Evolutionary conservation across 2,329 filamentous ascomycete species (phyloP).

Genomic region (Diaporthe sp.): DNA sequence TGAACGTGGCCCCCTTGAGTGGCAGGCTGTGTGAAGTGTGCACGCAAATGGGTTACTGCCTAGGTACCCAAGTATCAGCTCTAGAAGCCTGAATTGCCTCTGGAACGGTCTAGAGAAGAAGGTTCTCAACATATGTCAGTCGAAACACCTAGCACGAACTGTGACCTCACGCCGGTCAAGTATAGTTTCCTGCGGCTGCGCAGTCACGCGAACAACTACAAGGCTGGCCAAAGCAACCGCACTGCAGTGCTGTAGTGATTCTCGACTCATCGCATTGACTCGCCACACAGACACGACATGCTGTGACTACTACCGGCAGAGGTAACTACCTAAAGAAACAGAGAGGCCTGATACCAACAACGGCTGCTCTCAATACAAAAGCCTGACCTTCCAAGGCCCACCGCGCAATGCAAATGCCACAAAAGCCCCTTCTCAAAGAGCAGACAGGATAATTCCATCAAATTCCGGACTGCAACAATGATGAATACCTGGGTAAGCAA

Average conservation of each 20-base stretch:
- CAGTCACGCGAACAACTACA: not conserved
- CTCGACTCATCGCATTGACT: not conserved
- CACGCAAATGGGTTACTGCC: not conserved
- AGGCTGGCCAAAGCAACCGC: no score
- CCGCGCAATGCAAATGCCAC: conserved; percentile 13
- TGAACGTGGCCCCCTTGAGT: not conserved
- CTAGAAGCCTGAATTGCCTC: not conserved
- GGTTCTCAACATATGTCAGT: not conserved
- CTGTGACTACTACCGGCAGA: not conserved
- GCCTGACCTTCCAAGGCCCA: not conserved
- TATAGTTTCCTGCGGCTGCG: not conserved
- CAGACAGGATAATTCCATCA: conserved; percentile 17
- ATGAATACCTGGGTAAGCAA: not conserved
- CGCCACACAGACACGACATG: not conserved
- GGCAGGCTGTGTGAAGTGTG: not conserved
- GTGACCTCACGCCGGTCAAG: not conserved
- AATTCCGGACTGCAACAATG: not conserved
- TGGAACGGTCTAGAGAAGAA: not conserved
- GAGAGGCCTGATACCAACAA: not conserved
- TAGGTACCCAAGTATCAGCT: no score
- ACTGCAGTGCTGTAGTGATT: not conserved
- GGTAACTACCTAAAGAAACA: not conserved
- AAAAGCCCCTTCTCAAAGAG: not conserved
- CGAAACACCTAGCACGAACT: not conserved
- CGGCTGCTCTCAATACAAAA: not conserved